Base-by-base conservation (phyloP, 1,284 basidiomycete species). In the Athelia sp. region DNA sequence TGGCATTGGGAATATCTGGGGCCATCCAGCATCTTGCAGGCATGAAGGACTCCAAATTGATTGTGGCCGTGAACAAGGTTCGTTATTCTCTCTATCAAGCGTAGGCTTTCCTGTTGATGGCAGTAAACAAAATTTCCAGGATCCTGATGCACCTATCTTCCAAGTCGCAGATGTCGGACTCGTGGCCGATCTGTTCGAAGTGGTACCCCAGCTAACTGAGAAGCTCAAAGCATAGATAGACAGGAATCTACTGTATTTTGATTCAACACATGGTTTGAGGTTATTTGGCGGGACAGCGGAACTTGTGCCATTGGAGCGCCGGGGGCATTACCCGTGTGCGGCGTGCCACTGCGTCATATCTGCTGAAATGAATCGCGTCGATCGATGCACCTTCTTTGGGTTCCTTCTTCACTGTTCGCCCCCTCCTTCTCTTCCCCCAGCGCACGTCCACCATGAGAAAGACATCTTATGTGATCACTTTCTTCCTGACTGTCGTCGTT, bases 11-110 rank as follows among this genome's bases (percentile, higher is more conserved):
- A 54, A 99, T 99, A 62, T 97, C 93, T 24, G 97, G 97, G 42
- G 97, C 94, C 19, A 99, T 99, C 61, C 97, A 99, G 72, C 97
- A 99, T 75, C 75, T 99, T 54, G 97, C 97, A 23, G 97, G 97
- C 26, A 99, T 99, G 97, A 99, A 99, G 70, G 97, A 99, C 68
- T 94, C 91, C 17, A 99, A 99, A 74, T 78, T 98, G 60, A 99
- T 99, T 57, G 95, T 98, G 23, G 96, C 97, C 6, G 84, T 99
- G 59, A 99, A 99, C 78, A 99, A 99, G 81, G 93, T 84, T 50
- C 47, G 64, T 58, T 49, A 44, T 1, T 10, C 29, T 29, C 4
- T 4, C 26, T 29, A 29, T 29, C 43, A 15, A 29, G 21, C 45
- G 4, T 48, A 43, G 29, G 14, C 18, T 44, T 29, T 17, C 47